These are phyloP conservation scores for Moesziomyces sp. DNA, from an alignment of 1,284 basidiomycete species.

Conservation along the genomic window DNA sequence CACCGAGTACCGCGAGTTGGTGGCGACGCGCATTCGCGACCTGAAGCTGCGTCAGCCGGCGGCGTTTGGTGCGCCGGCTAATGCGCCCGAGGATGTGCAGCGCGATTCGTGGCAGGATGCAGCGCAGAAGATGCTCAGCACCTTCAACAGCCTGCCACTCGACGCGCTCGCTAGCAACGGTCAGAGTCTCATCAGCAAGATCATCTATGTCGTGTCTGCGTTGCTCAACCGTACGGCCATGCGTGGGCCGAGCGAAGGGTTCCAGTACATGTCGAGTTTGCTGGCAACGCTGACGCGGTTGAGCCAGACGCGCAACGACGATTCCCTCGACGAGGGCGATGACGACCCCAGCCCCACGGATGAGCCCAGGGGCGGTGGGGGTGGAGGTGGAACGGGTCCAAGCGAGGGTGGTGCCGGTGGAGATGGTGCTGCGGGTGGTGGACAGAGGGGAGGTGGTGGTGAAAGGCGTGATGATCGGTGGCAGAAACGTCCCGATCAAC, in stretches of 20 bases:
- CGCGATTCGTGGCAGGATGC: constrained; percentile 41
- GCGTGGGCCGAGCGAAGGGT: constrained; percentile 13
- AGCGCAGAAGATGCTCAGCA: constrained; percentile 34
- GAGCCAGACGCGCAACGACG: constrained; percentile 29
- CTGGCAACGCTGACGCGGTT: constrained; percentile 34
- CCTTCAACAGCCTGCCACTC: constrained; percentile 42
- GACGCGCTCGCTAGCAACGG: constrained; percentile 54
- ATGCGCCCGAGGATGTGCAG: constrained; percentile 6
- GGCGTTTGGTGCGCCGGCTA: background rate
- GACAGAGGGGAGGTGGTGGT: background rate
- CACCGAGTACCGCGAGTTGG: constrained; percentile 46
- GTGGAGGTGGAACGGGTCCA: background rate
- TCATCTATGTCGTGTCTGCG: constrained; percentile 45
- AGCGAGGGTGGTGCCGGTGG: constrained; percentile 1
- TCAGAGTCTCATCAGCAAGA: constrained; percentile 45
- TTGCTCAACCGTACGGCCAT: constrained; percentile 22
- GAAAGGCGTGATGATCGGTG: background rate
- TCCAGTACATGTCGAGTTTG: constrained; percentile 40
- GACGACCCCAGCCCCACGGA: background rate
- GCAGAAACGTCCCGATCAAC: too few relatives aligned
- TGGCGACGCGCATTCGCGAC: constrained; percentile 23
- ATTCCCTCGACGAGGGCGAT: constrained; percentile 12
- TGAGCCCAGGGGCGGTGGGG: constrained; percentile 1
- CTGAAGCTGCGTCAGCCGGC: constrained; percentile 17
- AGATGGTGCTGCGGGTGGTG: background rate